A percentile compares a stretch with the other conserved stretches of the same genome.
These are phyloP conservation scores for Silene latifolia DNA, from an alignment of 148 eudicot species.

Conservation along the genomic window DNA sequence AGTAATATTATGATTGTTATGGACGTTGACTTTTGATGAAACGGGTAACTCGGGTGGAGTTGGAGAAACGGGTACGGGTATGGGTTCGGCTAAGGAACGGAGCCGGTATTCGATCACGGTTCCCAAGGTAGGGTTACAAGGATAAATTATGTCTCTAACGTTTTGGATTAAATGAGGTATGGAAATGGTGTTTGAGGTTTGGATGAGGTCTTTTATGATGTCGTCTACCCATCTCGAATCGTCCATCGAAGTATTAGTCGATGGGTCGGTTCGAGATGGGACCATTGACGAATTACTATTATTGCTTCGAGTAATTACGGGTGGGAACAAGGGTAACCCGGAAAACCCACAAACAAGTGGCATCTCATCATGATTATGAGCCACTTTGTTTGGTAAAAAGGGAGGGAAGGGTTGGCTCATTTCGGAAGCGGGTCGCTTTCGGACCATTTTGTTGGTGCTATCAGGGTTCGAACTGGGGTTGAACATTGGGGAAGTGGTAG, in stretches of 20 bases:
- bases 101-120: conserved; percentile 68
- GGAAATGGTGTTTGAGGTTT: conserved; percentile 52
- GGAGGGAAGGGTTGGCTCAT: conserved; percentile 34
- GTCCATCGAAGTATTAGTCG: conserved; percentile 22
- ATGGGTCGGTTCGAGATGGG: neutral
- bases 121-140: conserved; percentile 84
- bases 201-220: conserved; percentile 73
- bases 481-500: neutral
- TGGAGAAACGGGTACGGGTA: conserved; percentile 6
- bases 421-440: conserved; percentile 76
- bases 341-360: conserved; percentile 70
- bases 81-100: conserved; percentile 48
- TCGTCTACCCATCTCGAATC: conserved; percentile 72
- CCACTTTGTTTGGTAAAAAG: conserved; percentile 6
- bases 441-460: neutral
- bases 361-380: neutral
- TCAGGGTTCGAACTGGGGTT: conserved; percentile 2
- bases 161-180: conserved; percentile 81
- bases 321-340: conserved; percentile 85
- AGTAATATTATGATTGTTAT: neutral
- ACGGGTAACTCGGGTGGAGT: neutral
- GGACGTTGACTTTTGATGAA: neutral
- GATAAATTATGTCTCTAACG: conserved; percentile 82
- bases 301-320: conserved; percentile 22
- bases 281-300: neutral